Base-by-base conservation (phyloP, 1,284 basidiomycete species). In the Apiotrichum montevideense region DNA sequence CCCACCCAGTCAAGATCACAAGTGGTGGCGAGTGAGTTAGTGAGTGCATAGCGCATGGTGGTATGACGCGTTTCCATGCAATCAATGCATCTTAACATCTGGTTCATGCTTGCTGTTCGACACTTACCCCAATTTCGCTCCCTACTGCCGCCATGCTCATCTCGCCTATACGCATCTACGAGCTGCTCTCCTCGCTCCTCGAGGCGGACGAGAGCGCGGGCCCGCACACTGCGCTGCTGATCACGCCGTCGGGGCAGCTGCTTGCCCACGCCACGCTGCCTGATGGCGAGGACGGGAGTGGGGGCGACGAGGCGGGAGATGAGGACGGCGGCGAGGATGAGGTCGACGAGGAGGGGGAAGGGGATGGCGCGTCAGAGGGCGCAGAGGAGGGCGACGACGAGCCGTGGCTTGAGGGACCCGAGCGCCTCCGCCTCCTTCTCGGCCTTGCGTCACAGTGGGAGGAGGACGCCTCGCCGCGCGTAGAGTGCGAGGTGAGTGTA, bases 401-500 rank as follows among this genome's bases (percentile, higher is more conserved):
- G 49, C 70, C 70, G 2, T 72, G 62, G 42, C 57, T 72, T 21
- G 70, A 72, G 29, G 63, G 63, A 3, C 69, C 70, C 1, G 69
- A 72, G 55, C 54, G 70, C n/a, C 44, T 68, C 46, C 57, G 70
- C 7, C 51, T 72, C n/a, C 54, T 72, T 10, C 57, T 66, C 7
- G 70, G 70, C 6, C 56, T 72, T 3, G 65, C 67, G n/a, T 63
- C 61, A 14, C 68, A 72, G 51, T 70, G 67, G 67, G 63, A 68
- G 35, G 66, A 68, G 47, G 69, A 67, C 39, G 65, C 62, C 45
- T 68, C 66, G 21, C 66, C 65, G 8, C 59, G 64, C 13, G 64
- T 72, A 32, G 70, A 69, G 52, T 72, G 68, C 55, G 70, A 72
- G 62, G 70, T 72, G 52, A 46, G 47, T 39, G 5, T 21, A 21